Evolutionary conservation across 2,329 filamentous ascomycete genomes (phyloP).

Genomic region (Penicillium sp.): DNA sequence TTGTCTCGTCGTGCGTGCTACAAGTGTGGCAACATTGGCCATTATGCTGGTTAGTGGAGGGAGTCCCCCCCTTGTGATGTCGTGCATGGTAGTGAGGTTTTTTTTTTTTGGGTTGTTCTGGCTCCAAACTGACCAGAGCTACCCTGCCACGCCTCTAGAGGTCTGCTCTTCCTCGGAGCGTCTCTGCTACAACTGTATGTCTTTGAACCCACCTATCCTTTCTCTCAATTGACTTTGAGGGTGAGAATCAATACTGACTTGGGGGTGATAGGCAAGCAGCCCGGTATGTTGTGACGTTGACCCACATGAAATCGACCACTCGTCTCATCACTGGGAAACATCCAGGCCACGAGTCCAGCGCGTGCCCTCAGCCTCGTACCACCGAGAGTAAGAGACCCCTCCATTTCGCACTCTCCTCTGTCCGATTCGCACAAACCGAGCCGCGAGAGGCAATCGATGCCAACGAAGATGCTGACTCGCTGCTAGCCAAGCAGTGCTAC

Average conservation of each 20-base stretch:
- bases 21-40: conserved; percentile 72
- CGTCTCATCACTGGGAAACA: conserved; percentile 27
- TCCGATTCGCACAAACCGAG: not conserved
- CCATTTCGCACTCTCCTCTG: not conserved
- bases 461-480: conserved; percentile 16
- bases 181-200: conserved; percentile 97
- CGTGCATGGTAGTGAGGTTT: not conserved
- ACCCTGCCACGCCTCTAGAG: conserved; percentile 52
- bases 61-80: not conserved
- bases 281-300: conserved; percentile 32
- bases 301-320: conserved; percentile 2
- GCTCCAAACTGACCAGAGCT: conserved; percentile 6
- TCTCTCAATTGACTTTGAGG: not conserved
- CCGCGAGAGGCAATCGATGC: not conserved
- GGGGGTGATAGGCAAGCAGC: conserved; percentile 38
- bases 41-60: conserved; percentile 47
- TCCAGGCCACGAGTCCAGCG: conserved; percentile 86
- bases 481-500: conserved; percentile 92
- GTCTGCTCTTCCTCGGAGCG: conserved; percentile 97
- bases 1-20: conserved; percentile 80
- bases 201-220: conserved; percentile 3
- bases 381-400: conserved; percentile 64
- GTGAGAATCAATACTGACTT: not conserved
- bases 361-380: conserved; percentile 90
- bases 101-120: not conserved